Base-by-base conservation (phyloP, 2,329 filamentous ascomycete species). In the Plenodomus lindquistii region DNA sequence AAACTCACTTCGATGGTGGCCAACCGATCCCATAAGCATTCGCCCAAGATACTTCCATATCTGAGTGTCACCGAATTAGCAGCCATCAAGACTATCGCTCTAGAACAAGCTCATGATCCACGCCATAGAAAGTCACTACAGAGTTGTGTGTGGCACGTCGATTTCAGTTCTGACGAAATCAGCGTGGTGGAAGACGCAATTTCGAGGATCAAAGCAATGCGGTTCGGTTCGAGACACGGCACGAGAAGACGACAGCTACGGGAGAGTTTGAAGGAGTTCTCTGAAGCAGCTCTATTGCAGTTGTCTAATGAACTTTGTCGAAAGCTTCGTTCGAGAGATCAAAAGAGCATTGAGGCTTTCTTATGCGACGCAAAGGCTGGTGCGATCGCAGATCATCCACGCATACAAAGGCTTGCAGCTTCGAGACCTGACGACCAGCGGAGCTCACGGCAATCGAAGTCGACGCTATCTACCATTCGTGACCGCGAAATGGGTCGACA, bases 401-500 rank as follows among this genome's bases (percentile, higher is more conserved):
- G 48, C 2, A 51, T 72, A 21, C 55, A 69, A 9, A 60, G 68
- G 22, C 44, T 72, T 18, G 63, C 63, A 18, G 54, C 60, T 8
- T 55, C 57, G 3, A 56, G 57, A 24, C 54, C 53, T 4, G 47
- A 55, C 6, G 44, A 50, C 15, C 46, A 39, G 0, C 53, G 59
- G 24, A 62, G 53, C 11, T 55, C 65, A 1, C 40, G 21, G 2
- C 46, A 53, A 2, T 61, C 48, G 9, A 11, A 34, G 0, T 67
- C 66, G 3, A 54, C 55, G 9, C 47, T 50, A 1, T 60, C 63
- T 2, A 42, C 65, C 2, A 20, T 71, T 17, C 63, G 67, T n/a
- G 55, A 68, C 31, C 64, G 71, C 9, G 70, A 74, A 45, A 40
- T 69, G 4, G 70, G 70, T 13, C 35, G 55, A 11, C 60, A 64